Evolutionary conservation across 2,329 filamentous ascomycete genomes (phyloP).

Genomic region (Trichoderma endophyticum): DNA sequence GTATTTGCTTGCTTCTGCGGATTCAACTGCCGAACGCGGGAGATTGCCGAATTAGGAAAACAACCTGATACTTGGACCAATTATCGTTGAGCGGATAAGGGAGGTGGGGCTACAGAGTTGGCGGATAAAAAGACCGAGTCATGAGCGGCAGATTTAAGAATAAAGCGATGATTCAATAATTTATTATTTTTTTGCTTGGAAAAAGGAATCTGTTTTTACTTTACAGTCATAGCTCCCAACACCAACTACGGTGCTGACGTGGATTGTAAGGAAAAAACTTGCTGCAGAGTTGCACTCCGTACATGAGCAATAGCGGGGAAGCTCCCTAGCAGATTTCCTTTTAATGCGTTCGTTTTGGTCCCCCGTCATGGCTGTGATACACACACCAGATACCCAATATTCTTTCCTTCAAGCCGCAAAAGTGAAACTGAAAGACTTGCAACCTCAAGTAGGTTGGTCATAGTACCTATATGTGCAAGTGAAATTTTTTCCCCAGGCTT

Average conservation of each 20-base stretch:
- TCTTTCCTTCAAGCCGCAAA: neutral
- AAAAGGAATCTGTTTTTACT: neutral
- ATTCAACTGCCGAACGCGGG: neutral
- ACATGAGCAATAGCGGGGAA: neutral
- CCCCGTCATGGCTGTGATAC: neutral
- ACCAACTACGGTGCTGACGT: neutral
- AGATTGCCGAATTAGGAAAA: constrained; percentile 11
- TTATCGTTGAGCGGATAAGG: neutral
- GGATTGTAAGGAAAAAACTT: neutral
- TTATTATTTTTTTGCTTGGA: neutral
- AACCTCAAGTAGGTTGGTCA: too few species aligned
- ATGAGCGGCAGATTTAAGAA: neutral
- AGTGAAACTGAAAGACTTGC: neutral
- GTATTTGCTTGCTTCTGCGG: neutral
- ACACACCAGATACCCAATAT: neutral
- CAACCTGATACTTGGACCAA: neutral
- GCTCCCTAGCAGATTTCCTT: neutral
- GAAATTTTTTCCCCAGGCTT: neutral
- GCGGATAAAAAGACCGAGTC: neutral
- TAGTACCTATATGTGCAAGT: neutral
- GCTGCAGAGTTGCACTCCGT: neutral
- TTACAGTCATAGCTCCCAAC: neutral
- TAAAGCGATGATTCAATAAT: neutral
- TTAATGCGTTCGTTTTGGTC: neutral
- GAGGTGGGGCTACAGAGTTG: neutral